Evolutionary conservation across 371 early-diverging fungal species (phyloP), one percentile per base, ranked within the genome.

Genomic region (Chytridium lagenaria): DNA sequence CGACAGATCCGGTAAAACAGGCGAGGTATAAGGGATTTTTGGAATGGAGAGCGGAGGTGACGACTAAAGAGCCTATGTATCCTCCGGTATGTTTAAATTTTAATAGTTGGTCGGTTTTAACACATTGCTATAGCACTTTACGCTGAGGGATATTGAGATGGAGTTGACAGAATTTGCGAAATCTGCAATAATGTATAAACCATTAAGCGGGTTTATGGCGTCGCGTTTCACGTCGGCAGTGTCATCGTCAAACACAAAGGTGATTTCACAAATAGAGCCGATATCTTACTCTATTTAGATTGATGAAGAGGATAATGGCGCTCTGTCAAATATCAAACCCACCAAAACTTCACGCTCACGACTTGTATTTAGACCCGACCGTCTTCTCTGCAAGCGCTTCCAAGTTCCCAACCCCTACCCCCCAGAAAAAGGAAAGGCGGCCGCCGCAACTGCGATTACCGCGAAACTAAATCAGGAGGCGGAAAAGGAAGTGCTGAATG

Each of bases 331-430:
- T 86, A 93, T 94, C 22, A 76, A 74, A 1, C 72, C 90, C n/a
- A 94, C 94, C 16, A 76, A 74, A 1, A 72, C 90, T 19, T 93
- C 94, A 2, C 86, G 95, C 5, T 83, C 87, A 0, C 73, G 71
- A 26, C 77, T 77, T 28, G 86, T 84, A 1, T 94, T 91, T 75
- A 87, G 85, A 61, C 95, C 95, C 0, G 80, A 74, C 19, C 81
- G 85, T 39, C 87, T 94, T 19, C 82, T 94, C 0, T 94, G 93
- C 80, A 94, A 93, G 72, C 85, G 95, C 23, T 93, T 95, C 79
- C 92, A 92, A 74, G 88, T 95, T 50, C 86, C 89, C 0, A 87
- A 92, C 59, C 94, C 94, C 16, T 91, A 90, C 78, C 91, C 91
- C 1, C 85, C 83, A 19, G 79, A 78, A 1, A 83, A 78, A 23